Evolutionary conservation across 2,329 filamentous ascomycete genomes (phyloP), one percentile per base, ranked within the genome.

Genomic region (Nothophaeocryptopus gaeumannii): DNA sequence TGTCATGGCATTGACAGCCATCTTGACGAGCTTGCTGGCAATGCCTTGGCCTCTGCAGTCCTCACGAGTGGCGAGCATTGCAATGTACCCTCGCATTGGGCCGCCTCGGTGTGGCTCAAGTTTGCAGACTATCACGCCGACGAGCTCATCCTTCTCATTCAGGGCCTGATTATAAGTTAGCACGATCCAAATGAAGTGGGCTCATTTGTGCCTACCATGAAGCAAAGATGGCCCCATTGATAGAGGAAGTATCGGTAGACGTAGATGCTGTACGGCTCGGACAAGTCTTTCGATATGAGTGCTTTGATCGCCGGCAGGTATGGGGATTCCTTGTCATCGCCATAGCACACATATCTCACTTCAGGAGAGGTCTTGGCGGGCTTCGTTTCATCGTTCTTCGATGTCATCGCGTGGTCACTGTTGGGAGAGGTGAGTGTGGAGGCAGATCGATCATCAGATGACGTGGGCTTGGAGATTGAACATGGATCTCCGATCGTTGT

Each of bases 251-350:
- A 99, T 30, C 93, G 84, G 71, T 97, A 99, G 51, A 99, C 93
- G 74, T 99, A 99, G 68, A 99, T 97, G 72, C 92, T 97, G 70
- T 99, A 99, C 1, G 93, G 93, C 70, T 99, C 93, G 61, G 92
- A 97, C 42, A 99, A 79, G 67, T 97, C 93, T 64, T 92, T 95
- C 38, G 91, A 93, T 64, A 99, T 99, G 66, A 99, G 75, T 50
- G 91, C 85, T 47, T 92, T 85, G 70, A 99, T 96, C 36, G 89
- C 84, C 32, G 90, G 84, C 36, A 99, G 83, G 67, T 93, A 84
- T 48, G 75, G 72, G 45, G 79, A 77, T 65, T 86, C 83, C 58
- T 81, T 80, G 42, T 75, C 67, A 47, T 70, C 69, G 54, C 82
- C 75, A 66, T 85, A 86, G 61, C 79, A 79, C 53, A 81, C 67